Percentiles rank a stretch among this genome's conserved stretches.
These are phyloP conservation scores for Trichosporon sp. DNA, from an alignment of 1,284 basidiomycete genomes.

Conservation along the genomic window DNA sequence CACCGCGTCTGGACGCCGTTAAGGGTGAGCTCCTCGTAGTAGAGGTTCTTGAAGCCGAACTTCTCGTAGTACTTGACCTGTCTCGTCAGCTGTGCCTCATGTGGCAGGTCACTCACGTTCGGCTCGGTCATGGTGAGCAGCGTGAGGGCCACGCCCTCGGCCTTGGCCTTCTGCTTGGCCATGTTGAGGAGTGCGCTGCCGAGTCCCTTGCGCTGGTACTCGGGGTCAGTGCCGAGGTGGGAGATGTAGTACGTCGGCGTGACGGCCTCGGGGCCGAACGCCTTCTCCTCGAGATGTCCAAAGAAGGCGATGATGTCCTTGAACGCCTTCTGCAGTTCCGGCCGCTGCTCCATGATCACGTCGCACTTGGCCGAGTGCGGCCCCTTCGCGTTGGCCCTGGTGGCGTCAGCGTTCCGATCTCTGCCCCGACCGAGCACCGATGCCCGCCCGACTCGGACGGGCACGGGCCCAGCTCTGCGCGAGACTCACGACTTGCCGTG, in stretches of 20 bases:
- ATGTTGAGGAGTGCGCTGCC: constrained; percentile 6
- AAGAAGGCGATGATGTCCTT: constrained; percentile 7
- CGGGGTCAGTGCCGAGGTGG: constrained; percentile 8
- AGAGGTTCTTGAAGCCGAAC: constrained; percentile 6
- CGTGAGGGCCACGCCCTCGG: constrained; percentile 1
- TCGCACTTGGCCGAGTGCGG: constrained; percentile 8
- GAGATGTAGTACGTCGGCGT: constrained; percentile 17
- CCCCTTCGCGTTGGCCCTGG: constrained; percentile 6
- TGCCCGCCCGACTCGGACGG: no score
- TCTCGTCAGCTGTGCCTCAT: not conserved
- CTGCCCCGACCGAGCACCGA: no score
- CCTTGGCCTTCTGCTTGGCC: not conserved
- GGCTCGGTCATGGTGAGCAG: constrained; percentile 13
- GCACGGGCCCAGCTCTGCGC: no score
- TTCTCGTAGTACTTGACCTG: constrained; percentile 9
- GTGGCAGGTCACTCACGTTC: constrained; percentile 4
- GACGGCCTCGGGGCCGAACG: constrained; percentile 10
- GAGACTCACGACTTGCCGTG: constrained; percentile 19
- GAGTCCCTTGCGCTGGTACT: constrained; percentile 8
- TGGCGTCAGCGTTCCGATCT: not conserved
- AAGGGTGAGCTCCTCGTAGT: constrained; percentile 5
- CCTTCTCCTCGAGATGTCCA: constrained; percentile 4
- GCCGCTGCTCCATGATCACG: not conserved
- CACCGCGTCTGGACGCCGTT: constrained; percentile 3
- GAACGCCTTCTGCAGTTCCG: constrained; percentile 8